Percentiles rank a stretch among this genome's conserved stretches.
phyloP scores from a whole-genome alignment of 83 land plant species.

The Isoetes engelmannii region DNA sequence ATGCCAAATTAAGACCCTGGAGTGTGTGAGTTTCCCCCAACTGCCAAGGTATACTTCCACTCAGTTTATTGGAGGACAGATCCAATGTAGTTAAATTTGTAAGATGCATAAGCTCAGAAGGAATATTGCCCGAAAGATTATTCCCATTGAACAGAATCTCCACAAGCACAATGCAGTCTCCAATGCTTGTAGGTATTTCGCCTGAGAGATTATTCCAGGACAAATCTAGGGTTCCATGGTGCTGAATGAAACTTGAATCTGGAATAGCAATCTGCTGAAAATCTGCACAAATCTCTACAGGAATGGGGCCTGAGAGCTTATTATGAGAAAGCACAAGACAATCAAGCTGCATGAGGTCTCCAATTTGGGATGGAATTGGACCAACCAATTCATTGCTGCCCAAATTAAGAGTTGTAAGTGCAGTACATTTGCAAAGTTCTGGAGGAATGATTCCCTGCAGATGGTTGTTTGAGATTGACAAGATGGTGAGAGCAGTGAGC shows the following conservation, averaged over 20 bases:
- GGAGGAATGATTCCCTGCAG: constrained; percentile 50
- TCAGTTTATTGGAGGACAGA: constrained; percentile 19
- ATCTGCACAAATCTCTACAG: constrained; percentile 35
- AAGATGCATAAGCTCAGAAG: constrained; percentile 8
- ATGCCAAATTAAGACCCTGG: constrained; percentile 39
- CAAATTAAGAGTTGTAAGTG: constrained; percentile 7
- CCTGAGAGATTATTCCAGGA: constrained; percentile 47
- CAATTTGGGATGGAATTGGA: constrained; percentile 18
- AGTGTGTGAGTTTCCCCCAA: constrained; percentile 45
- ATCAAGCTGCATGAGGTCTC: constrained; percentile 14
- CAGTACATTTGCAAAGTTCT: constrained; percentile 36
- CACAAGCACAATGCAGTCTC: background rate
- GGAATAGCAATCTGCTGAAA: constrained; percentile 37
- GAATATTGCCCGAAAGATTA: constrained; percentile 16
- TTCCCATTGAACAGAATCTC: constrained; percentile 11
- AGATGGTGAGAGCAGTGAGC: constrained; percentile 52
- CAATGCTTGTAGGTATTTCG: constrained; percentile 7
- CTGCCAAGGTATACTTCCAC: constrained; percentile 39
- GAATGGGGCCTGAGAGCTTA: constrained; percentile 45
- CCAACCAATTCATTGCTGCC: constrained; percentile 13
- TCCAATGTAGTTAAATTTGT: constrained; percentile 8
- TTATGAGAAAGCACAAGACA: constrained; percentile 15
- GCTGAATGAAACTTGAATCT: constrained; percentile 50
- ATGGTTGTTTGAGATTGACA: constrained; percentile 52
- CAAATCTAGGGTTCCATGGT: constrained; percentile 42